Evolutionary conservation across 2,329 filamentous ascomycete species (phyloP).

Genomic region (Coniochaeta hoffmannii): DNA sequence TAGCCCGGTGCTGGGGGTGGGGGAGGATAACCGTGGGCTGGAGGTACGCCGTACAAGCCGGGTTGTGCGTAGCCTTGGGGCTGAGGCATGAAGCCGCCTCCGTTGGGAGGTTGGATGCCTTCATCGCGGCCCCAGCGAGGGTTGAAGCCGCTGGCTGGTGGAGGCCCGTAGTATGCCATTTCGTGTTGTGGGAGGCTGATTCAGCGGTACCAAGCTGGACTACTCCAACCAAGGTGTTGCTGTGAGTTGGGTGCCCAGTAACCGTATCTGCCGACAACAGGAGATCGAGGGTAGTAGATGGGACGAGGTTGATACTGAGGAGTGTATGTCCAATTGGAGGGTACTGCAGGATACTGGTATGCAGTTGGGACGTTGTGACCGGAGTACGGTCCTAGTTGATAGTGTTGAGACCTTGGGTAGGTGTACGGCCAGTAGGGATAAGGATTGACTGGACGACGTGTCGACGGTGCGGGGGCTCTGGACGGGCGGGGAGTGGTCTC

Average conservation of each 20-base stretch:
- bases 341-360: not conserved
- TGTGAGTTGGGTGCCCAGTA: conserved; percentile 1
- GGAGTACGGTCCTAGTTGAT: not conserved
- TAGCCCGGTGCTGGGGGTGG: not conserved
- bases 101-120: conserved; percentile 5
- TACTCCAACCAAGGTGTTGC: not conserved
- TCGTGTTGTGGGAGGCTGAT: not conserved
- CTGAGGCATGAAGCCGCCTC: not conserved
- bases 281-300: not conserved
- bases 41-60: not conserved
- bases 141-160: conserved; percentile 10
- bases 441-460: not conserved
- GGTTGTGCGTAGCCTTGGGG: not conserved
- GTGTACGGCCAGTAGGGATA: not conserved
- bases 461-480: not conserved
- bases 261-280: not conserved
- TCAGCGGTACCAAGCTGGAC: not conserved
- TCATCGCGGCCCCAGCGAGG: conserved; percentile 14
- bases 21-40: not conserved
- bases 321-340: not conserved
- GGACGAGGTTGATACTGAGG: not conserved
- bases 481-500: not conserved
- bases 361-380: not conserved
- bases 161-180: conserved; percentile 7
- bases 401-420: not conserved